Percentiles rank a stretch among this genome's conserved stretches.
Evolutionary conservation across 305 asterid species (phyloP).

Genomic region (Fraxinus velutina): DNA sequence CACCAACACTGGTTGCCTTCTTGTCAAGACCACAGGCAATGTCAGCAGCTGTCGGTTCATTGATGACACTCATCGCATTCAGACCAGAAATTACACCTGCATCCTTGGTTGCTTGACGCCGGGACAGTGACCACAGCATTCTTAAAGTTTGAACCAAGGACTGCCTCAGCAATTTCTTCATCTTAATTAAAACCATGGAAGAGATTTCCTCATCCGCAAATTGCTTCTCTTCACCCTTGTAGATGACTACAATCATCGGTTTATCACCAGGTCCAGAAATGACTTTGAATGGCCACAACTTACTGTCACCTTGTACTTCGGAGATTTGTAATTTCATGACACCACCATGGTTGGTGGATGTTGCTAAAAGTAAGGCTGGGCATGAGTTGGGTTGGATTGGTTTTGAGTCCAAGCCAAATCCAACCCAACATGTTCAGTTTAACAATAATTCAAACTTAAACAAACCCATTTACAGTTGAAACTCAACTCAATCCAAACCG

Average conservation of each 20-base stretch:
- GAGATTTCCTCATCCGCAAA: conserved; percentile 83
- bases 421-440: too few species aligned
- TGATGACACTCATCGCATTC: conserved; percentile 70
- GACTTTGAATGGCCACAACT: conserved; percentile 79
- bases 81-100: conserved; percentile 81
- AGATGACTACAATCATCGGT: conserved; percentile 68
- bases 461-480: too few species aligned
- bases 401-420: too few species aligned
- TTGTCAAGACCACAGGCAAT: conserved; percentile 82
- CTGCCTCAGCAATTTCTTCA: conserved; percentile 82
- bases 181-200: conserved; percentile 78
- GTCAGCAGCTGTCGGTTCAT: conserved; percentile 85
- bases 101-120: conserved; percentile 80
- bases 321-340: not conserved
- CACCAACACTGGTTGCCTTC: conserved; percentile 80
- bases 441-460: too few species aligned
- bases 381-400: too few species aligned
- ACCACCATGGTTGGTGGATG: too few species aligned
- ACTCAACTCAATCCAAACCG: too few species aligned
- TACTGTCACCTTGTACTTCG: conserved; percentile 40
- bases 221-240: conserved; percentile 76
- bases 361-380: too few species aligned
- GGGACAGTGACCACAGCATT: conserved; percentile 85
- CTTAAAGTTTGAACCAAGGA: conserved; percentile 57
- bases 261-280: conserved; percentile 74